Evolutionary conservation across 2,329 filamentous ascomycete species (phyloP), one percentile per base, ranked within the genome.

Genomic region (Colletotrichum tabaci): DNA sequence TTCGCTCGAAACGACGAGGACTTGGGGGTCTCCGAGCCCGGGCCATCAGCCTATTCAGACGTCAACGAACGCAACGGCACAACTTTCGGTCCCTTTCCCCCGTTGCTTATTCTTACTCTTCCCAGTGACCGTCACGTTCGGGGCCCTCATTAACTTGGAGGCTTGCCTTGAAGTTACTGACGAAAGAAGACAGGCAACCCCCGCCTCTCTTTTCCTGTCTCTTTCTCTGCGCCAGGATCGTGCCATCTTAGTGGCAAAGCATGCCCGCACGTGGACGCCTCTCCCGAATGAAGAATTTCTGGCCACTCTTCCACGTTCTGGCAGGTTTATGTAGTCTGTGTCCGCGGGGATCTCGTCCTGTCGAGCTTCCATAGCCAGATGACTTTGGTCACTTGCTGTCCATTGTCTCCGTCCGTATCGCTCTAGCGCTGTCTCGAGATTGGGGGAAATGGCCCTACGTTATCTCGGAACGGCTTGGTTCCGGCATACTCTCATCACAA

Each of bases 21-120:
- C 49, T 55, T 12, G 26, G 26, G 57, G 35, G 16, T 46, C 23
- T 38, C 12, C 49, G 18, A 30, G 52, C 64, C 58, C 46, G 57
- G 38, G 26, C 52, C 57, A 53, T 65, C 52, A 67, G 63, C 57
- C 68, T 71, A 67, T 67, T 67, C 64, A 57, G 64, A 71, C 57
- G 58, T 67, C 64, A 52, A 55, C 12, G 57, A 21, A n/a, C 16
- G 46, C 16, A 49, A 49, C 46, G 46, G 46, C n/a, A n/a, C 4
- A 9, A 49, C n/a, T 49, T 49, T 49, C 26, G n/a, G 18, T n/a
- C n/a, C n/a, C 13, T 38, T 12, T 4, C 55, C 15, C 13, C 35
- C 6, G 6, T 18, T 23, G 38, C 55, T 26, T 57, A 42, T 23
- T 57, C 26, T 5, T 30, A 6, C 26, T 30, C 26, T 57, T 40